Percentiles rank a stretch among this genome's conserved stretches.
Evolutionary conservation across 108 stramenopile genomes (phyloP).

Genomic region (Aureococcus anophagefferens): DNA sequence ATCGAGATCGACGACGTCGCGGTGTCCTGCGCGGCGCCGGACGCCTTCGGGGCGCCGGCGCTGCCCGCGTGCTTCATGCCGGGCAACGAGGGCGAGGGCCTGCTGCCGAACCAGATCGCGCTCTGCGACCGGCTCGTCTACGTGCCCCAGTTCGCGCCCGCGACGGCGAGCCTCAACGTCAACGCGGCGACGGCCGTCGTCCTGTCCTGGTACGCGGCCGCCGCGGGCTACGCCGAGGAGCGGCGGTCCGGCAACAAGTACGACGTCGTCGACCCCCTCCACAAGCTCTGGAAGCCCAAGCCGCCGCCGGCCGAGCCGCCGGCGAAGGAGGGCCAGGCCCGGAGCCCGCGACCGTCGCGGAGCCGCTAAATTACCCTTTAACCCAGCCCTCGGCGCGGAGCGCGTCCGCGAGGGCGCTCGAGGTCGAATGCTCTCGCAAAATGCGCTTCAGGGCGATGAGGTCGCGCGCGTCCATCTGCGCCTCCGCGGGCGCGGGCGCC

Average conservation of each 20-base stretch:
- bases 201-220: background rate
- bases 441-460: too few species aligned
- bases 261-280: background rate
- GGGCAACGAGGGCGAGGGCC: background rate
- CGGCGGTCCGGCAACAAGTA: background rate
- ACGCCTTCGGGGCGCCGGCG: background rate
- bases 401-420: too few species aligned
- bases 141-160: background rate
- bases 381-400: too few species aligned
- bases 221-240: background rate
- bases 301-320: too few species aligned
- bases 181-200: background rate
- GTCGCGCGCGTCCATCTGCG: background rate
- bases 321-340: too few species aligned
- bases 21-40: background rate
- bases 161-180: background rate
- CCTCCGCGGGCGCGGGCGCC: background rate
- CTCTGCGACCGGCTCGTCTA: background rate
- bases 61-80: background rate
- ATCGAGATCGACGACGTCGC: background rate
- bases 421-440: too few species aligned
- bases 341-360: too few species aligned
- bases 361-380: too few species aligned
- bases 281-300: too few species aligned
- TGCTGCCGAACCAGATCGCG: background rate